A percentile compares a stretch with the other conserved stretches of the same genome.
These are phyloP conservation scores for Ceratocystis albifundus DNA, from an alignment of 2,329 filamentous ascomycete species.

Conservation along the genomic window DNA sequence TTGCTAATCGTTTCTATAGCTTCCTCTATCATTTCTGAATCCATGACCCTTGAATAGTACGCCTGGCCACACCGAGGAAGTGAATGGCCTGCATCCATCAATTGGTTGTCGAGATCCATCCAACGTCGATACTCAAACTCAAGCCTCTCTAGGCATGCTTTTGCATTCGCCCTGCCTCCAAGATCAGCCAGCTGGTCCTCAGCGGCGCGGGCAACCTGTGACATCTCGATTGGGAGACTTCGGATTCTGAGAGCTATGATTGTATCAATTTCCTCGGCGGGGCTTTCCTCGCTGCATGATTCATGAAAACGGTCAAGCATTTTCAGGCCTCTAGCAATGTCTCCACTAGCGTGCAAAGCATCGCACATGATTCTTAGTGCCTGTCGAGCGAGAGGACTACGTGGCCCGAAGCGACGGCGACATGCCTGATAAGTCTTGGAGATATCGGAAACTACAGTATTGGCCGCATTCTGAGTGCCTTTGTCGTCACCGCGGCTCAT, in stretches of 20 bases:
- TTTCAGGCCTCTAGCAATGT: background rate
- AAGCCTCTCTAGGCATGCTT: background rate
- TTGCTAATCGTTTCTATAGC: slow-evolving; percentile 2
- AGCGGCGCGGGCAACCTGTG: background rate
- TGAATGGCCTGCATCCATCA: background rate
- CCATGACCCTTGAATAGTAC: slow-evolving; percentile 7
- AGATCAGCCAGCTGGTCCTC: slow-evolving; percentile 7
- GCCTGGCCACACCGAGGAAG: background rate
- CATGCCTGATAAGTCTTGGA: background rate
- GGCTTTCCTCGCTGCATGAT: slow-evolving; percentile 1
- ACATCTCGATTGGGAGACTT: background rate
- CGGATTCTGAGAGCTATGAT: background rate
- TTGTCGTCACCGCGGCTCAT: background rate
- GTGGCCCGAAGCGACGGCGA: slow-evolving; percentile 8
- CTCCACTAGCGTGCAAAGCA: background rate
- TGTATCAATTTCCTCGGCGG: background rate
- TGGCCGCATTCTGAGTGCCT: background rate
- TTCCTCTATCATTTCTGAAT: background rate
- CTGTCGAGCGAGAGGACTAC: slow-evolving; percentile 2
- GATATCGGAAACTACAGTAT: background rate
- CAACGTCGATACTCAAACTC: background rate
- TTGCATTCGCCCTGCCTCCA: background rate
- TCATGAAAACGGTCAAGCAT: background rate
- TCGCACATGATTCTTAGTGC: background rate
- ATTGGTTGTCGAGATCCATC: background rate